A percentile compares a stretch with the other conserved stretches of the same genome.
phyloP scores from a whole-genome alignment of 192 early-diverging fungal species.

The Linnemannia zychae region DNA sequence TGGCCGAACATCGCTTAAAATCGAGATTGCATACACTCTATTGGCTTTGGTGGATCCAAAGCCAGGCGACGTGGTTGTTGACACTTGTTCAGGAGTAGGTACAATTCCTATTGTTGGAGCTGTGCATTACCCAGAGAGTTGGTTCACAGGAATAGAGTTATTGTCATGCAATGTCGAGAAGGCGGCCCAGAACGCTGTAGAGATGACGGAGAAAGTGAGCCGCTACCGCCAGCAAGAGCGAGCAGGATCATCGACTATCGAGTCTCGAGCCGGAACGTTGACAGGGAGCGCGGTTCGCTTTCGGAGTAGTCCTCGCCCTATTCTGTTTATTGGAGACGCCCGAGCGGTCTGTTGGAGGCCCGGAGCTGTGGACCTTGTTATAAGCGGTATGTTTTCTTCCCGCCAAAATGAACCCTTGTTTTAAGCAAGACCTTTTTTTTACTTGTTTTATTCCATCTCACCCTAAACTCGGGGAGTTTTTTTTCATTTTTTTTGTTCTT shows the following conservation, averaged over 20 bases:
- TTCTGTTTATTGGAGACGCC: constrained; percentile 37
- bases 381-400: constrained; percentile 30
- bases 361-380: constrained; percentile 29
- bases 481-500: neutral
- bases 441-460: neutral
- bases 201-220: constrained; percentile 22
- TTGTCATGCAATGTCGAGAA: constrained; percentile 33
- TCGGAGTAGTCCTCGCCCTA: neutral
- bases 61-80: constrained; percentile 60
- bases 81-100: constrained; percentile 62
- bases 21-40: constrained; percentile 59
- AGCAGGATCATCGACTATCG: too few relatives aligned
- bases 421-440: neutral
- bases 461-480: neutral
- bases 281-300: neutral
- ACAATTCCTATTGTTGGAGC: constrained; percentile 59
- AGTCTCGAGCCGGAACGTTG: neutral
- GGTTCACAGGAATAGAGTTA: constrained; percentile 58
- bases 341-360: constrained; percentile 28
- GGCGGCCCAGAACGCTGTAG: constrained; percentile 28
- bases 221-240: neutral
- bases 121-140: constrained; percentile 41
- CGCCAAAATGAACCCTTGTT: neutral
- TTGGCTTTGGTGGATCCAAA: constrained; percentile 40
- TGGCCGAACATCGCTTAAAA: constrained; percentile 60